These are phyloP conservation scores for Aspergillus sclerotiicarbonarius DNA, from an alignment of 495 filamentous ascomycete species.

Conservation along the genomic window DNA sequence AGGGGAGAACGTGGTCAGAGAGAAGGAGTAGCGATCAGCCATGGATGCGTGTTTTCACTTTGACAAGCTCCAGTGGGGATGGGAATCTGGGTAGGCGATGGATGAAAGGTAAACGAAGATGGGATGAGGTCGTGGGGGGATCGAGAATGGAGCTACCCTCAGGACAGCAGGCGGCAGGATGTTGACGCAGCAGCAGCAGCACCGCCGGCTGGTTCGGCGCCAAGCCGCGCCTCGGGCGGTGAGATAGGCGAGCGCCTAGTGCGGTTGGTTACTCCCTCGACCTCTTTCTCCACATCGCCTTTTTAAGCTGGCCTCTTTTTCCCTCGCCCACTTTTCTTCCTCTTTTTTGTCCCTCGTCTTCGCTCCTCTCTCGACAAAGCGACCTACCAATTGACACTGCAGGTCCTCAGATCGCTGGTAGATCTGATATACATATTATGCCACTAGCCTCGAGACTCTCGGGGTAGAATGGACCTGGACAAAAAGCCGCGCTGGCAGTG, in stretches of 20 bases:
- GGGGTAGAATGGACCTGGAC: constrained; percentile 17
- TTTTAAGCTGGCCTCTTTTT: constrained; percentile 9
- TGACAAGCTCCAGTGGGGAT: constrained; percentile 14
- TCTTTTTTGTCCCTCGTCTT: constrained; percentile 10
- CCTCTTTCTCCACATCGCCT: constrained; percentile 16
- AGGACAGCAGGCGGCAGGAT: constrained; percentile 30
- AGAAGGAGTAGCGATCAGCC: constrained; percentile 99
- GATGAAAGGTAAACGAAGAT: constrained; percentile 17
- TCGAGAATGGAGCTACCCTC: constrained; percentile 18
- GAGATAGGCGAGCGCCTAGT: constrained; percentile 26
- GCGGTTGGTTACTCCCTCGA: not conserved
- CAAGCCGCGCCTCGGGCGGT: constrained; percentile 26
- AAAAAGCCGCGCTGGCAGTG: constrained; percentile 27
- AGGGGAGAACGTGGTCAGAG: constrained; percentile 97
- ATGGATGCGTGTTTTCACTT: constrained; percentile 47
- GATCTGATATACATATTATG: constrained; percentile 17
- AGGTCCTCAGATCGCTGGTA: constrained; percentile 9
- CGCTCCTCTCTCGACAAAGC: not conserved
- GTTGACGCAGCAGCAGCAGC: constrained; percentile 37
- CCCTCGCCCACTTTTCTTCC: constrained; percentile 17
- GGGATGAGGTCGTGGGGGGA: constrained; percentile 10
- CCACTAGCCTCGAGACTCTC: constrained; percentile 7
- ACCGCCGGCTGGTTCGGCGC: constrained; percentile 7
- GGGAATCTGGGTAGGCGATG: constrained; percentile 9
- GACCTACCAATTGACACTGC: not conserved